Percentiles rank a stretch among this genome's conserved stretches.
These are phyloP conservation scores for Talaromyces islandicus DNA, from an alignment of 2,329 filamentous ascomycete genomes.

Conservation along the genomic window DNA sequence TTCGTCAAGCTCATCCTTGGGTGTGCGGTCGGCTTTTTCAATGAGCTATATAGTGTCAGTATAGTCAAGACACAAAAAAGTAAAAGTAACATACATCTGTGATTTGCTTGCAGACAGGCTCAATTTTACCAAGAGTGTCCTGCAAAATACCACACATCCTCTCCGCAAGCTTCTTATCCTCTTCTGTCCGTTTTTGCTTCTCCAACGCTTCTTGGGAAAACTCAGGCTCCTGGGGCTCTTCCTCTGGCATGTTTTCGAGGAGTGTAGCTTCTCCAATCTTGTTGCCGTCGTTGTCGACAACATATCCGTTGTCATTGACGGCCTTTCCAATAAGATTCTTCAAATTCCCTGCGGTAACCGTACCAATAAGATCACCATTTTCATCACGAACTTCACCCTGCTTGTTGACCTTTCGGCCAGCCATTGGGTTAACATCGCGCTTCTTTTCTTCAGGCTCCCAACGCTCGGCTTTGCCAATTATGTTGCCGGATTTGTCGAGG, in stretches of 20 bases:
- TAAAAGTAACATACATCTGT: slow-evolving; percentile 53
- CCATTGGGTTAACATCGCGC: slow-evolving; percentile 55
- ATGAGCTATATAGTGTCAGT: slow-evolving; percentile 52
- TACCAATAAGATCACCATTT: slow-evolving; percentile 42
- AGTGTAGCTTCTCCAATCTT: slow-evolving; percentile 59
- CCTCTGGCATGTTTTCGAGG: slow-evolving; percentile 24
- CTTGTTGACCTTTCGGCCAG: slow-evolving; percentile 47
- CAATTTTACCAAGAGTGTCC: slow-evolving; percentile 75
- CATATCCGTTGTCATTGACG: slow-evolving; percentile 47
- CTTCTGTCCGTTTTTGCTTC: slow-evolving; percentile 55
- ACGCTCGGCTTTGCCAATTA: slow-evolving; percentile 61
- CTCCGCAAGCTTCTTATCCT: slow-evolving; percentile 69
- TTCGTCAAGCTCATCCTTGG: slow-evolving; percentile 70
- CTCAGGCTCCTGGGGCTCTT: slow-evolving; percentile 34
- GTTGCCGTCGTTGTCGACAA: slow-evolving; percentile 56
- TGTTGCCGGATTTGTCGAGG: slow-evolving; percentile 61
- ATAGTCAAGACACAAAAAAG: not conserved
- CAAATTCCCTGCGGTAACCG: slow-evolving; percentile 40
- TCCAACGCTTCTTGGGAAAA: slow-evolving; percentile 40
- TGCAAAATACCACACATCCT: slow-evolving; percentile 69
- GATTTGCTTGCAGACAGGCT: slow-evolving; percentile 81
- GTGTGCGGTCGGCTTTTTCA: slow-evolving; percentile 71
- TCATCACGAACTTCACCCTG: slow-evolving; percentile 44
- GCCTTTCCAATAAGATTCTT: slow-evolving; percentile 36
- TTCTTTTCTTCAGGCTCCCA: slow-evolving; percentile 57